Evolutionary conservation across 2,329 filamentous ascomycete genomes (phyloP).

Genomic region (Fusarium sp.): DNA sequence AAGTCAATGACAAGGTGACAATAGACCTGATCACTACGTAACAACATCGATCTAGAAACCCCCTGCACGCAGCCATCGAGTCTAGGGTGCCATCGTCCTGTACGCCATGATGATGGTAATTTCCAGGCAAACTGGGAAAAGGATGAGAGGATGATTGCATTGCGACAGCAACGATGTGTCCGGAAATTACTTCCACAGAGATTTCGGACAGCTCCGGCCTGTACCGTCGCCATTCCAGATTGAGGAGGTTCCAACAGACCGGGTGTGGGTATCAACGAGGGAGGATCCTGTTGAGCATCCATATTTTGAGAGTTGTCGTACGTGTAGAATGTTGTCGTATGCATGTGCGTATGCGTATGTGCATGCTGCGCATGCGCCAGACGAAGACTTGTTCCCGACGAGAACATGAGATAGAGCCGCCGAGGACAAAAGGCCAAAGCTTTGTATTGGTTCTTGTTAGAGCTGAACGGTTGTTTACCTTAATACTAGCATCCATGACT

Average conservation of each 20-base stretch:
- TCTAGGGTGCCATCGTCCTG: slow-evolving; percentile 41
- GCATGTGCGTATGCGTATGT: slow-evolving; percentile 15
- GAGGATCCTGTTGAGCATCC: slow-evolving; percentile 31
- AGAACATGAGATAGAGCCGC: slow-evolving; percentile 31
- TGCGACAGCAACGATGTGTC: slow-evolving; percentile 39
- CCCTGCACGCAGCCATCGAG: slow-evolving; percentile 31
- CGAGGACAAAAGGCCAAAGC: slow-evolving; percentile 4
- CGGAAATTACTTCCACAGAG: slow-evolving; percentile 43
- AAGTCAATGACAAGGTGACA: not conserved
- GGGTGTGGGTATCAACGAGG: slow-evolving; percentile 42
- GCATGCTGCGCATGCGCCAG: slow-evolving; percentile 22
- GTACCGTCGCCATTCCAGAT: slow-evolving; percentile 32
- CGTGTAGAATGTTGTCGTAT: slow-evolving; percentile 25
- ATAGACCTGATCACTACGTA: slow-evolving; percentile 22
- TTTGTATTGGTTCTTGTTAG: slow-evolving; percentile 7
- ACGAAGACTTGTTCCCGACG: slow-evolving; percentile 18
- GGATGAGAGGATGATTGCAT: slow-evolving; percentile 33
- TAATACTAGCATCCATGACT: slow-evolving; percentile 5
- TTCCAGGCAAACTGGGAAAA: slow-evolving; percentile 38
- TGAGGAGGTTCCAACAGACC: slow-evolving; percentile 34
- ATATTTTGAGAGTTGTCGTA: slow-evolving; percentile 25
- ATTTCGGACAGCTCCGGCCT: slow-evolving; percentile 22
- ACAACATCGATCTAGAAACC: slow-evolving; percentile 28
- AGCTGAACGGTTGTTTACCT: not conserved
- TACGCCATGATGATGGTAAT: slow-evolving; percentile 40